Evolutionary conservation across 2,329 filamentous ascomycete species (phyloP), one percentile per base, ranked within the genome.

Genomic region (Whalleya microplaca): DNA sequence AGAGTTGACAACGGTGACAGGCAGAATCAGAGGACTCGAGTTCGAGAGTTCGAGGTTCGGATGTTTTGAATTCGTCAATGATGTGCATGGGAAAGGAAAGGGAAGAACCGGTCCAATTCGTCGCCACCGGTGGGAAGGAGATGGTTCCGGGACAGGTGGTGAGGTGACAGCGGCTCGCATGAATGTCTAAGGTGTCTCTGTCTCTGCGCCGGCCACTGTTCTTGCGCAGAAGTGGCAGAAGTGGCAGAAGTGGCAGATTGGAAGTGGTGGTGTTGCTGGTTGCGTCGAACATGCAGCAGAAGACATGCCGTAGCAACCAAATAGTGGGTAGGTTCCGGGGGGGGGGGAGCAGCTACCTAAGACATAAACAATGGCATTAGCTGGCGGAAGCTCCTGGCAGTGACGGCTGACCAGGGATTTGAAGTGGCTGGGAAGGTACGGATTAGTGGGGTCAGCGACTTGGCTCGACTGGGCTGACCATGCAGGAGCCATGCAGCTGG

Each of bases 351-450:
- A n/a, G n/a, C n/a, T n/a, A n/a, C n/a, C 56, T 63, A 48, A 61
- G 61, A 64, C 57, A 64, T 69, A 69, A 69, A 69, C 67, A 69
- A 67, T 66, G 58, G 51, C 58, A 62, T 66, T 66, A 44, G 27
- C 29, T 49, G 27, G 40, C 29, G 12, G 14, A 12, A n/a, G n/a
- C n/a, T 18, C 43, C 43, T 21, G 18, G 43, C 43, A 45, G 43
- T 2, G 6, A 29, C 3, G 29, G 56, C 41, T 48, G 55, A 59
- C 50, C 41, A 44, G 45, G 45, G 44, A 51, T 10, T 48, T 46
- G 45, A 51, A 45, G 32, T 41, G 43, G 47, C 12, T 37, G 27
- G 46, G 51, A n/a, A n/a, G n/a, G n/a, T n/a, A n/a, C n/a, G 48
- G 42, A 18, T 48, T n/a, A 23, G 49, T 53, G 55, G 56, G 53